Percentiles rank a stretch among this genome's conserved stretches.
phyloP scores from a whole-genome alignment of 2,329 filamentous ascomycete species.

The Orbilia blumenaviensis region DNA sequence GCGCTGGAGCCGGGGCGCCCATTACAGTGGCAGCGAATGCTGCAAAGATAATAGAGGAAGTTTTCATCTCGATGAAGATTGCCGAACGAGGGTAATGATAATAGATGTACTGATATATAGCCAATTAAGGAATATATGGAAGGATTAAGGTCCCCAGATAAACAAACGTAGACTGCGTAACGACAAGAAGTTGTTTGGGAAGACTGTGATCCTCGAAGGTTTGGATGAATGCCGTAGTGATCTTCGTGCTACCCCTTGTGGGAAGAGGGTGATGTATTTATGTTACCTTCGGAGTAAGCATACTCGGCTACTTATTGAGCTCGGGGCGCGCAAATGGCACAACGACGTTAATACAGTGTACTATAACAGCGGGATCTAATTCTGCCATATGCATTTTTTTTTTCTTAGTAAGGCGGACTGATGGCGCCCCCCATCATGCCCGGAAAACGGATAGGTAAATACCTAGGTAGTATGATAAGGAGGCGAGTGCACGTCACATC shows the following conservation, averaged over 20 bases:
- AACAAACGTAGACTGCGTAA: conserved; percentile 22
- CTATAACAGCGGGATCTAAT: background rate
- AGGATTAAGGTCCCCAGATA: background rate
- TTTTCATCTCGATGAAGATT: conserved; percentile 16
- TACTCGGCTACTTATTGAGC: background rate
- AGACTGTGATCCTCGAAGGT: background rate
- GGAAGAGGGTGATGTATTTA: conserved; percentile 13
- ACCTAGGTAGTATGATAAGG: background rate
- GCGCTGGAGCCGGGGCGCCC: conserved; percentile 25
- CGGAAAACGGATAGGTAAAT: background rate
- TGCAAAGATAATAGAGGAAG: conserved; percentile 24
- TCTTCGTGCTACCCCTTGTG: conserved; percentile 6
- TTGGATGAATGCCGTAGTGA: conserved; percentile 15
- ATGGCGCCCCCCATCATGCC: background rate
- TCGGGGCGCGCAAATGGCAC: background rate
- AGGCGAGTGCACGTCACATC: background rate
- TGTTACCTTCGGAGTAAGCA: background rate
- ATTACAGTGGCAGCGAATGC: conserved; percentile 25
- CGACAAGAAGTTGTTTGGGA: background rate
- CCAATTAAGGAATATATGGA: conserved; percentile 28
- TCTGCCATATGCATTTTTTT: background rate
- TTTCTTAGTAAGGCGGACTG: background rate
- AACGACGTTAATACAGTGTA: background rate
- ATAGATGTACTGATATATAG: background rate
- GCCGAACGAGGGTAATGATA: background rate